Base-by-base conservation (phyloP, 306 rosid species). In the Chamaecrista fasciculata region DNA sequence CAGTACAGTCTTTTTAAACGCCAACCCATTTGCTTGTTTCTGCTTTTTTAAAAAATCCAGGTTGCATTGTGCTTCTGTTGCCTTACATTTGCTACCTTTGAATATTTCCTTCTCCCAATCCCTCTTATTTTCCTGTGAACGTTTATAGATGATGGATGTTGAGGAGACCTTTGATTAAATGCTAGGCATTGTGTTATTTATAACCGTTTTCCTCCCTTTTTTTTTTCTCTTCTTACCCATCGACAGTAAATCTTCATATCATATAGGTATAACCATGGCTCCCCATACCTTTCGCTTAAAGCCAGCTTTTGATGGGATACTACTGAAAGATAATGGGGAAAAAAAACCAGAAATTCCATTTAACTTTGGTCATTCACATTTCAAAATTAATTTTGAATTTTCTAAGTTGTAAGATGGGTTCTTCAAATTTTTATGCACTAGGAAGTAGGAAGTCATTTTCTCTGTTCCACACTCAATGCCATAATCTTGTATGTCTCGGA, bases 1-100 rank as follows among this genome's bases (percentile, higher is more conserved):
- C 72, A 82, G 79, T 69, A n/a, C n/a, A 19, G 79, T 64, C 77
- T 79, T 77, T 78, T 70, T 78, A 53, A 66, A 66, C 52, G 58
- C 60, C 68, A 77, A 12, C 37, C 25, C 64, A 70, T 62, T 71
- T 58, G 80, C 63, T 28, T 75, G 67, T 62, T 64, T 63, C 62
- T 49, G 66, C 80, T 14, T 69, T 66, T 11, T 71, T 72, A 70
- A 55, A 58, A 21, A 77, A 71, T n/a, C 16, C n/a, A n/a, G 65
- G 24, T 66, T 69, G 25, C 42, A 74, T 58, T 59, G 28, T 66
- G 46, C 40, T 62, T 60, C 49, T 24, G 52, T 74, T 75, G 69
- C 76, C 78, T 73, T 58, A 3, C 34, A 48, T 62, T 62, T 34
- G n/a, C 29, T 57, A 6, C 28, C 2, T 50, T 42, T 49, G 64